Percentiles rank a stretch among this genome's conserved stretches.
These are phyloP conservation scores for Dothidotthia symphoricarpi DNA, from an alignment of 2,329 filamentous ascomycete genomes.

Conservation along the genomic window DNA sequence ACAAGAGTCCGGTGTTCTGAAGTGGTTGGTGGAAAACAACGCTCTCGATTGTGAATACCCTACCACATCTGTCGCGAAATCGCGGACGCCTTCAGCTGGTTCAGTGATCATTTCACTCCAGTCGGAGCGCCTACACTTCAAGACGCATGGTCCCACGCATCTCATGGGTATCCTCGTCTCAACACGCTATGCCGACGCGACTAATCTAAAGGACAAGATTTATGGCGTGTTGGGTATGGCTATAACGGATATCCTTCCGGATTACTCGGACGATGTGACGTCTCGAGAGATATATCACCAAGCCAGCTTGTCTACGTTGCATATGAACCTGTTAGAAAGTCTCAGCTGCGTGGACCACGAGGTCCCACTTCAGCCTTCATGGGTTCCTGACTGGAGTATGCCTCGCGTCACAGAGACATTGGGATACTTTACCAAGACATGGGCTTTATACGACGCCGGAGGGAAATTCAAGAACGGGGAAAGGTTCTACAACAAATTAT, in stretches of 20 bases:
- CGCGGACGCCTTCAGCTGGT: conserved; percentile 6
- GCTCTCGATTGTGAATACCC: conserved; percentile 4
- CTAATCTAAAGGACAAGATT: conserved; percentile 25
- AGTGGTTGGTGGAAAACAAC: conserved; percentile 7
- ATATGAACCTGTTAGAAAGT: conserved; percentile 8
- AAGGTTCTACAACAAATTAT: not conserved
- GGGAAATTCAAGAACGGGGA: conserved; percentile 1
- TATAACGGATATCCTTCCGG: conserved; percentile 9
- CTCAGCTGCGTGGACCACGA: conserved; percentile 27
- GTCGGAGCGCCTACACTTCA: conserved; percentile 7
- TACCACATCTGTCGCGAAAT: not conserved
- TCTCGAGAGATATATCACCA: conserved; percentile 19
- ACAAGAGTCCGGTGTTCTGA: conserved; percentile 10
- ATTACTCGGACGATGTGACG: conserved; percentile 12
- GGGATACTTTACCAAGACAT: conserved; percentile 21
- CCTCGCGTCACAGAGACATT: conserved; percentile 21
- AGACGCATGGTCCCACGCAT: conserved; percentile 2
- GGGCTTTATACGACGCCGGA: conserved; percentile 18
- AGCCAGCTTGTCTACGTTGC: conserved; percentile 13
- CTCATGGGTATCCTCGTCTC: conserved; percentile 15
- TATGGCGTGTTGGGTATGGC: conserved; percentile 26
- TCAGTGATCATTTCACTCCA: conserved; percentile 11
- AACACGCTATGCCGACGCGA: conserved; percentile 25
- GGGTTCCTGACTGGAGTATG: conserved; percentile 25
- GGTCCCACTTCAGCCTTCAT: conserved; percentile 17